A percentile compares a stretch with the other conserved stretches of the same genome.
These are phyloP conservation scores for Tilletiaria anomala DNA, from an alignment of 1,284 basidiomycete species.

Conservation along the genomic window DNA sequence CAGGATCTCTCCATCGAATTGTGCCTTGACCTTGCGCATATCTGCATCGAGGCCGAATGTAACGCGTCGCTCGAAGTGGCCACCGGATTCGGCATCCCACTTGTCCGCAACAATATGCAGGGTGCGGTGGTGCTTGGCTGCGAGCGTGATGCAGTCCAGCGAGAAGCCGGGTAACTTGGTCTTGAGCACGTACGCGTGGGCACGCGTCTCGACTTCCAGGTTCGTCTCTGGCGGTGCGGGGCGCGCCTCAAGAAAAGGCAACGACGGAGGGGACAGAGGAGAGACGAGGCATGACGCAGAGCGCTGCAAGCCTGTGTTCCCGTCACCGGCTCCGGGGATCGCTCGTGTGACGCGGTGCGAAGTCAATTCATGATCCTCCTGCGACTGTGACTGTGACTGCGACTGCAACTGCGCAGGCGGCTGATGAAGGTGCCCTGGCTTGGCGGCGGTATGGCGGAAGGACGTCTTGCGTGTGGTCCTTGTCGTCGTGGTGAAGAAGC, in stretches of 20 bases:
- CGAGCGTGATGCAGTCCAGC: slow-evolving; percentile 28
- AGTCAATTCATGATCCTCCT: too few species aligned
- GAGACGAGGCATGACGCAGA: background rate
- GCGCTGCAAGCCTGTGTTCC: too few species aligned
- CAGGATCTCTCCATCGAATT: slow-evolving; percentile 20
- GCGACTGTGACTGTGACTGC: too few species aligned
- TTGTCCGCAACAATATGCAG: slow-evolving; percentile 32
- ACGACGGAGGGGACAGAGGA: slow-evolving; percentile 1
- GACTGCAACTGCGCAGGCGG: too few species aligned
- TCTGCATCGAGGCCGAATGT: slow-evolving; percentile 27
- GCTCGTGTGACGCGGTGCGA: too few species aligned
- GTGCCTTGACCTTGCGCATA: slow-evolving; percentile 14
- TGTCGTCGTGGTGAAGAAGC: too few species aligned
- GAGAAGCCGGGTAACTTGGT: slow-evolving; percentile 26
- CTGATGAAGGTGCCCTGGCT: too few species aligned
- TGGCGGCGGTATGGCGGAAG: too few species aligned
- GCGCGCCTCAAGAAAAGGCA: slow-evolving; percentile 17
- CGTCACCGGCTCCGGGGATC: too few species aligned
- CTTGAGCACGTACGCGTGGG: slow-evolving; percentile 11
- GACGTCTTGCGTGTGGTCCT: too few species aligned
- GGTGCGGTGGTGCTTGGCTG: slow-evolving; percentile 30
- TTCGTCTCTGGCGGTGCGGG: slow-evolving; percentile 23
- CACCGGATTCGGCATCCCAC: slow-evolving; percentile 19
- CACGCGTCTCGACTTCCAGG: slow-evolving; percentile 17
- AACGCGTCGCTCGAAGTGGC: slow-evolving; percentile 30